Evolutionary conservation across 2,329 filamentous ascomycete genomes (phyloP).

Genomic region (Endothia cerciana): DNA sequence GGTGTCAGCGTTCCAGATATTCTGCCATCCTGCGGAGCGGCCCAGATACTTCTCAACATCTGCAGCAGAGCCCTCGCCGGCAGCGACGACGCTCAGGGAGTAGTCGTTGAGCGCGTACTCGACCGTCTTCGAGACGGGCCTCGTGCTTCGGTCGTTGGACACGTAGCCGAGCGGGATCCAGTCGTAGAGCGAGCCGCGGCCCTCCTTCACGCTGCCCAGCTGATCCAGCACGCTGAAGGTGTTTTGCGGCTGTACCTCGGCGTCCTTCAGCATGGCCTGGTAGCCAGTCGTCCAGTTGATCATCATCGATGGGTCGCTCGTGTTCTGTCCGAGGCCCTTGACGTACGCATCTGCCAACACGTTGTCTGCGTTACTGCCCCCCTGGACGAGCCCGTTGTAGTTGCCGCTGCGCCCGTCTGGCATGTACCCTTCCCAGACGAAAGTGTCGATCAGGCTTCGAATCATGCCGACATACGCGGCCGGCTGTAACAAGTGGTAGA

Average conservation of each 20-base stretch:
- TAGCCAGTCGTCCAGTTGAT: conserved; percentile 69
- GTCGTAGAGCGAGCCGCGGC: conserved; percentile 66
- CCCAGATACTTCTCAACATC: conserved; percentile 56
- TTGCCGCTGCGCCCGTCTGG: conserved; percentile 72
- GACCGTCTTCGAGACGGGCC: conserved; percentile 58
- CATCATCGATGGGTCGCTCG: conserved; percentile 57
- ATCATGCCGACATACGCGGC: conserved; percentile 67
- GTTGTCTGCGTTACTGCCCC: conserved; percentile 74
- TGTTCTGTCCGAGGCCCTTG: conserved; percentile 64
- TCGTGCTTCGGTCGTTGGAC: conserved; percentile 50
- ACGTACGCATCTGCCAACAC: conserved; percentile 69
- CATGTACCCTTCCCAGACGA: conserved; percentile 66
- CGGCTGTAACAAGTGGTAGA: conserved; percentile 73
- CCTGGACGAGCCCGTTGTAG: conserved; percentile 72
- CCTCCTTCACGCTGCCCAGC: conserved; percentile 62
- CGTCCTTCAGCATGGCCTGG: conserved; percentile 72
- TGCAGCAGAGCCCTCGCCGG: conserved; percentile 49
- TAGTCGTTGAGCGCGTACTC: conserved; percentile 66
- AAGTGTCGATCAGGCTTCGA: conserved; percentile 71
- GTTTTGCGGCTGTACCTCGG: conserved; percentile 70
- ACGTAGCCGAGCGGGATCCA: conserved; percentile 63
- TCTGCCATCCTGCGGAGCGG: conserved; percentile 62
- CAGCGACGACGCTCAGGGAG: conserved; percentile 56
- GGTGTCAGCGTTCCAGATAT: conserved; percentile 58
- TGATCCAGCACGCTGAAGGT: conserved; percentile 63